phyloP scores from a whole-genome alignment of 208 protist species.

The Trypanosoma lewisi region DNA sequence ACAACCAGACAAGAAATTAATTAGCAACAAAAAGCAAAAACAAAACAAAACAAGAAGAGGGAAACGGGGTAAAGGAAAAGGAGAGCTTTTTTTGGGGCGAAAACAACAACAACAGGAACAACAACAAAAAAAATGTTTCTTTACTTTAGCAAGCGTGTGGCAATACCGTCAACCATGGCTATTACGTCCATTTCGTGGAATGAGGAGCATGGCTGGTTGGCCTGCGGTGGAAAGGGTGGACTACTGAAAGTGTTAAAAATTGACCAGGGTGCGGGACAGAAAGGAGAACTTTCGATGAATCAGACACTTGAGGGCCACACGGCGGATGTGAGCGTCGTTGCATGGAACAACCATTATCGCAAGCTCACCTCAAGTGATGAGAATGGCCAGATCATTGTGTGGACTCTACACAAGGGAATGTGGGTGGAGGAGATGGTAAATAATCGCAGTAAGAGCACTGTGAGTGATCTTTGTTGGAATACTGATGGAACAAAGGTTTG shows the following conservation, averaged over 20 bases:
- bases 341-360: slow-evolving; percentile 95
- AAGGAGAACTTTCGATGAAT: slow-evolving; percentile 92
- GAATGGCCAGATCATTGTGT: slow-evolving; percentile 95
- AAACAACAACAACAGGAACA: slow-evolving; percentile 8
- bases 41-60: not conserved
- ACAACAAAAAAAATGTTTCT: slow-evolving; percentile 80
- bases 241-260: slow-evolving; percentile 96
- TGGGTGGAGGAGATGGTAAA: slow-evolving; percentile 99
- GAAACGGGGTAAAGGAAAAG: slow-evolving; percentile 1
- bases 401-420: slow-evolving; percentile 95
- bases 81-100: too few species aligned
- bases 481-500: slow-evolving; percentile 94
- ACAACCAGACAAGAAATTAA: not conserved
- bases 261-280: slow-evolving; percentile 68
- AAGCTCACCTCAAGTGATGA: slow-evolving; percentile 95
- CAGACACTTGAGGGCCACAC: slow-evolving; percentile 95
- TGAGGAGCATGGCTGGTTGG: slow-evolving; percentile 95
- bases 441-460: slow-evolving; percentile 93
- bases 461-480: slow-evolving; percentile 94
- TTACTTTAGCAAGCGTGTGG: slow-evolving; percentile 96
- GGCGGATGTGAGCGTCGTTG: slow-evolving; percentile 69
- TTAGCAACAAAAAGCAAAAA: not conserved
- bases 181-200: slow-evolving; percentile 93
- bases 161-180: slow-evolving; percentile 91
- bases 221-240: slow-evolving; percentile 94